These are phyloP conservation scores for Phytophthora kernoviae DNA, from an alignment of 352 stramenopile species.

Conservation along the genomic window DNA sequence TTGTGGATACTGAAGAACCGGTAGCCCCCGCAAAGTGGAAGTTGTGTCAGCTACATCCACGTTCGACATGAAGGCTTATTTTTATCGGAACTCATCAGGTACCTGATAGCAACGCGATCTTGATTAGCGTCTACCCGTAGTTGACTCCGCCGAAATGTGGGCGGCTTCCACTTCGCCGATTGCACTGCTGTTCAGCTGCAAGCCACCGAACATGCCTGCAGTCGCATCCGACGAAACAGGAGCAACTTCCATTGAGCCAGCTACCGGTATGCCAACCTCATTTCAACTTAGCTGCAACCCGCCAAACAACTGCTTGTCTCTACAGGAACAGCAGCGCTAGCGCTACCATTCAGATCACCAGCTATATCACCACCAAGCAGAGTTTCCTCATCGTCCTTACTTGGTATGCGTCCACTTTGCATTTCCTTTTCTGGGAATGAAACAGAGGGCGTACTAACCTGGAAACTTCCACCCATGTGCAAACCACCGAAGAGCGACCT, in stretches of 20 bases:
- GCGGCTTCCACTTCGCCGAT: background rate
- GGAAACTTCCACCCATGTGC: conserved; percentile 44
- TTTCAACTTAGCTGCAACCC: conserved; percentile 30
- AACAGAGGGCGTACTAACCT: conserved; percentile 23
- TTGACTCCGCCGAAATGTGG: conserved; percentile 1
- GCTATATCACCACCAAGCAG: conserved; percentile 1
- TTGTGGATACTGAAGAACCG: conserved; percentile 12
- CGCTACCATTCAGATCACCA: too few relatives aligned
- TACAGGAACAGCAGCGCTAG: conserved; percentile 5
- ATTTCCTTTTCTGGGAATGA: conserved; percentile 13
- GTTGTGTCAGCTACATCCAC: conserved; percentile 39
- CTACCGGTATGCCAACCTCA: conserved; percentile 1
- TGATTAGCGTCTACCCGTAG: conserved; percentile 14
- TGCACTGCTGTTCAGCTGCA: conserved; percentile 18
- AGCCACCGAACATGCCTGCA: conserved; percentile 22
- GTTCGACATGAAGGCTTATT: conserved; percentile 51
- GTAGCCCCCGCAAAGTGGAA: conserved; percentile 13
- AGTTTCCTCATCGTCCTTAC: background rate
- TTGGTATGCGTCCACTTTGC: conserved; percentile 4
- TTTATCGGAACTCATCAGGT: conserved; percentile 45
- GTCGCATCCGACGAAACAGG: background rate
- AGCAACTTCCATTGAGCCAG: conserved; percentile 2
- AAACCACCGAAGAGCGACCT: conserved; percentile 50
- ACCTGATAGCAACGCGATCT: conserved; percentile 11
- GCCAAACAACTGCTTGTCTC: conserved; percentile 22